Percentiles rank a stretch among this genome's conserved stretches.
phyloP scores from a whole-genome alignment of 305 asterid genomes.

The Plantago rigida region DNA sequence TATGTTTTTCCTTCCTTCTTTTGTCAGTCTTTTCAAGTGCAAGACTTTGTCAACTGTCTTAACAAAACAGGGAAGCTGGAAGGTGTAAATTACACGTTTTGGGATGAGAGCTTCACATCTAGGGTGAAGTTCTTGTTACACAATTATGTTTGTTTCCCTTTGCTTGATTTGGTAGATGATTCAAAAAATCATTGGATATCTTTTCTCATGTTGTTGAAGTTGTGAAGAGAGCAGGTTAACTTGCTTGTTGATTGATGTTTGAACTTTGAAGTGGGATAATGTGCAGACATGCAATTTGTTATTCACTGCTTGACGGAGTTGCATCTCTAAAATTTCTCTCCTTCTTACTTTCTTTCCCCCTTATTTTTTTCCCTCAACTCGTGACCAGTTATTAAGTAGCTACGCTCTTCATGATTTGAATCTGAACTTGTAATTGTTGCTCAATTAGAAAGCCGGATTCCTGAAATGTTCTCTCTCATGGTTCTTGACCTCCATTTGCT shows the following conservation, averaged over 20 bases:
- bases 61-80: constrained; percentile 53
- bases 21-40: constrained; percentile 59
- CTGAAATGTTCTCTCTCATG: too few relatives aligned
- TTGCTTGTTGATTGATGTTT: background rate
- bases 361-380: too few relatives aligned
- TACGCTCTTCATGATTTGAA: too few relatives aligned
- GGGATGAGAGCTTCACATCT: constrained; percentile 77
- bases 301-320: background rate
- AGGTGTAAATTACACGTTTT: constrained; percentile 61
- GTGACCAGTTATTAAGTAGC: too few relatives aligned
- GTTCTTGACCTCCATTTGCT: too few relatives aligned
- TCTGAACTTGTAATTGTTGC: too few relatives aligned
- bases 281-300: too few relatives aligned
- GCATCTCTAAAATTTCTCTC: background rate
- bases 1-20: constrained; percentile 17
- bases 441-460: too few relatives aligned
- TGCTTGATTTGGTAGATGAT: constrained; percentile 6
- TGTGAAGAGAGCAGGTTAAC: background rate
- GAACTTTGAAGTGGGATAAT: too few relatives aligned
- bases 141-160: background rate
- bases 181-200: background rate
- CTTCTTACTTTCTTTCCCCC: too few relatives aligned
- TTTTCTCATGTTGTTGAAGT: background rate
- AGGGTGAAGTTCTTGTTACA: constrained; percentile 7
- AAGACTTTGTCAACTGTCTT: constrained; percentile 53